Evolutionary conservation across 768 basidiomycete genomes (phyloP).

Genomic region (Daedaleopsis nitida): DNA sequence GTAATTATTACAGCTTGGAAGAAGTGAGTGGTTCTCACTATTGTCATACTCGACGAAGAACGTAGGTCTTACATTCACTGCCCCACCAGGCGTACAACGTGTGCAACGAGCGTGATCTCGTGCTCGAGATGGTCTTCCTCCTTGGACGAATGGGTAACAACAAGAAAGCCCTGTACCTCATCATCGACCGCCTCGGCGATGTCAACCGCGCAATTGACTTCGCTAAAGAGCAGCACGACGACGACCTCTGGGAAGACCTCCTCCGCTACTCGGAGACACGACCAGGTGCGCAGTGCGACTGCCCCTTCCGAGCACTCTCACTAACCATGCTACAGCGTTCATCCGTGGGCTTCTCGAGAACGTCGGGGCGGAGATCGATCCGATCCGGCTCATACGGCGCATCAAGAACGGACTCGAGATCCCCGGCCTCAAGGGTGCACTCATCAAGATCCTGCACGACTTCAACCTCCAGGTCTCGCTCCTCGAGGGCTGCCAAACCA

Average conservation of each 20-base stretch:
- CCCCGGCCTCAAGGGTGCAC: constrained; percentile 88
- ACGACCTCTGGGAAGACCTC: constrained; percentile 97
- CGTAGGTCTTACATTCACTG: not conserved
- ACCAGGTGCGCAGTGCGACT: constrained; percentile 52
- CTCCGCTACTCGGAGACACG: constrained; percentile 92
- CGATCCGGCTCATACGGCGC: constrained; percentile 88
- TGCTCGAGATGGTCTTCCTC: constrained; percentile 96
- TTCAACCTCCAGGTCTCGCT: constrained; percentile 94
- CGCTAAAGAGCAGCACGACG: constrained; percentile 94
- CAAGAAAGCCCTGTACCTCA: constrained; percentile 89
- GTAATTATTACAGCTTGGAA: constrained; percentile 90
- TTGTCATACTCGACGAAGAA: not conserved
- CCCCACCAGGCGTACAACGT: constrained; percentile 74
- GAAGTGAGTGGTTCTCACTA: constrained; percentile 44
- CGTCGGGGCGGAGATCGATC: constrained; percentile 94
- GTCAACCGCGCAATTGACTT: constrained; percentile 96
- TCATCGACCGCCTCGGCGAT: constrained; percentile 93
- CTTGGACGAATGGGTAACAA: constrained; percentile 98
- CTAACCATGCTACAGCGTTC: constrained; percentile 60
- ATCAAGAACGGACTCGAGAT: constrained; percentile 98
- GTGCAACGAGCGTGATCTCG: constrained; percentile 83
- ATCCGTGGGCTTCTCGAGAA: constrained; percentile 95
- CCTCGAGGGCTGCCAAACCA: constrained; percentile 88
- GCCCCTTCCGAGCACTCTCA: not conserved
- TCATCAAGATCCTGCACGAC: constrained; percentile 97